Percentiles rank a stretch among this genome's conserved stretches.
These are phyloP conservation scores for Rhodotorula sp. DNA, from an alignment of 1,284 basidiomycete species.

Conservation along the genomic window DNA sequence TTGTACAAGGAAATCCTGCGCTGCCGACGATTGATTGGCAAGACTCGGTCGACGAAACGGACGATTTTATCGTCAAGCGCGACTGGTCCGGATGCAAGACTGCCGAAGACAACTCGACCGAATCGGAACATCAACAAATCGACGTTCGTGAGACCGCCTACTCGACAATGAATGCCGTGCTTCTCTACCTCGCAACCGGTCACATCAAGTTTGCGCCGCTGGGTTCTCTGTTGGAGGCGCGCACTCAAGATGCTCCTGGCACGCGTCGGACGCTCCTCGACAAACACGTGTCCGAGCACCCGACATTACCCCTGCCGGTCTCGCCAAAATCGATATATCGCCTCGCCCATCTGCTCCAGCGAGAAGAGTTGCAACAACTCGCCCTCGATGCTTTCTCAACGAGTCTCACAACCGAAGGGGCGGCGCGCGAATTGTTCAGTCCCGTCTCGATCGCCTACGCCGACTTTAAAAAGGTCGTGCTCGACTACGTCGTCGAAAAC, in stretches of 20 bases:
- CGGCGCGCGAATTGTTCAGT: slow-evolving; percentile 2
- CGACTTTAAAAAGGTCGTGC: slow-evolving; percentile 1
- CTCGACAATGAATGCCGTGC: slow-evolving; percentile 5
- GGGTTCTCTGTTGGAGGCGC: not conserved
- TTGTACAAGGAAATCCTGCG: too few relatives aligned
- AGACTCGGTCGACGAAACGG: too few relatives aligned
- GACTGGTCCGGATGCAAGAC: too few relatives aligned
- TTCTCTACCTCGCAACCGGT: slow-evolving; percentile 1
- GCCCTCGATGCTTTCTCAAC: not conserved
- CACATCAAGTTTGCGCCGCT: slow-evolving; percentile 2
- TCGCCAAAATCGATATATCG: slow-evolving; percentile 9
- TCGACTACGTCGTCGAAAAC: slow-evolving; percentile 4
- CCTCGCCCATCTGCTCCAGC: slow-evolving; percentile 10
- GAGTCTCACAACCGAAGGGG: not conserved
- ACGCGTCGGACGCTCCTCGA: too few relatives aligned
- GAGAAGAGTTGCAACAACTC: not conserved
- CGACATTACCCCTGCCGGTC: not conserved
- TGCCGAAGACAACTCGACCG: too few relatives aligned
- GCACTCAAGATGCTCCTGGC: too few relatives aligned
- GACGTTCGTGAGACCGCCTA: not conserved
- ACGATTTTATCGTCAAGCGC: too few relatives aligned
- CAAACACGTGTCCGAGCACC: not conserved
- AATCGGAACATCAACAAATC: not conserved
- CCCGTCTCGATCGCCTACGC: not conserved
- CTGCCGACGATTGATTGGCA: too few relatives aligned